These are phyloP conservation scores for Chlorella sp. DNA, from an alignment of 139 green algal genomes.

Conservation along the genomic window DNA sequence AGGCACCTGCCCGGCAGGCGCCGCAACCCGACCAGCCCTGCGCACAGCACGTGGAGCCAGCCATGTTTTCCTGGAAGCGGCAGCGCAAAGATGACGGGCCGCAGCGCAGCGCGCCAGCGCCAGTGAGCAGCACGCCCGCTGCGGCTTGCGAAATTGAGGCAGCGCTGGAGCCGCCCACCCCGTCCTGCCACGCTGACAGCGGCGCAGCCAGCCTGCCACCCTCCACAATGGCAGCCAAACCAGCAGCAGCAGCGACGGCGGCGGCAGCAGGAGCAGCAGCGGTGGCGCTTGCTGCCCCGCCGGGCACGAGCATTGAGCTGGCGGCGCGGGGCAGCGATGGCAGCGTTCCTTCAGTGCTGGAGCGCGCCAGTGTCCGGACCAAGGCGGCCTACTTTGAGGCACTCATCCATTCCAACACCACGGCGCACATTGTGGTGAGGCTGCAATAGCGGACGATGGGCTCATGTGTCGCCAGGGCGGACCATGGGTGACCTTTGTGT, in stretches of 20 bases:
- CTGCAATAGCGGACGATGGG: no score
- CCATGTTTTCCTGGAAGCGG: conserved; percentile 21
- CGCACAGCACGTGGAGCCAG: neutral
- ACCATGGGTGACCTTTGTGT: no score
- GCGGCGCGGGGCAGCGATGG: neutral
- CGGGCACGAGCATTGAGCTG: neutral
- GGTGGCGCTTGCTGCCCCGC: neutral
- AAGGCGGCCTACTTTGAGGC: conserved; percentile 46
- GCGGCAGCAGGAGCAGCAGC: neutral
- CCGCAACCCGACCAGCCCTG: no score
- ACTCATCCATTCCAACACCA: conserved; percentile 34
- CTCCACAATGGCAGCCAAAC: neutral
- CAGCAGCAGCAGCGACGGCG: conserved; percentile 14
- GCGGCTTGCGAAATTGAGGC: neutral
- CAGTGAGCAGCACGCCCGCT: no score
- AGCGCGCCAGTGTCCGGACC: neutral
- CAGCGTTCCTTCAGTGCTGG: neutral
- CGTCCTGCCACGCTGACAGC: neutral
- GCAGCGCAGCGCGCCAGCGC: neutral
- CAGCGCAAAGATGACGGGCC: conserved; percentile 8
- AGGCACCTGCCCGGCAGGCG: no score
- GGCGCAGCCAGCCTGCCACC: neutral
- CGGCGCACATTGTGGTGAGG: neutral
- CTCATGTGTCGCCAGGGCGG: no score
- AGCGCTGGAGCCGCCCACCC: neutral